Percentiles rank a stretch among this genome's conserved stretches.
phyloP scores from a whole-genome alignment of 2,329 filamentous ascomycete genomes.

The Clonostachys rosea region DNA sequence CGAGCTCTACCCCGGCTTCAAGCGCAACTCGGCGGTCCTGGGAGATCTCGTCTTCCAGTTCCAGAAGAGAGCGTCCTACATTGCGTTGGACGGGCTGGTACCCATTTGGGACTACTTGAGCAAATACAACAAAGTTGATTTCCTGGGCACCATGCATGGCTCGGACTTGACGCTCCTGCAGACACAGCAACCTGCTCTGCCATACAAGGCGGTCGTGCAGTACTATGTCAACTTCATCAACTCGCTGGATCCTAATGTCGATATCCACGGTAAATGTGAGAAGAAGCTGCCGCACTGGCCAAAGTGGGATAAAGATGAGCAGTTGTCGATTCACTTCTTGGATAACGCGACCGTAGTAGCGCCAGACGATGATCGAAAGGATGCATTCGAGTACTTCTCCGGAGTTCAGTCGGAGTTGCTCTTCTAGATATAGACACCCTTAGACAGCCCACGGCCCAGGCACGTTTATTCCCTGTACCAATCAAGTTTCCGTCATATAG shows the following conservation, averaged over 20 bases:
- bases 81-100: constrained; percentile 42
- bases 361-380: constrained; percentile 18
- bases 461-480: too few relatives aligned
- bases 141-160: constrained; percentile 62
- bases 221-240: constrained; percentile 59
- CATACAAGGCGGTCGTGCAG: constrained; percentile 37
- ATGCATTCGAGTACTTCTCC: too few relatives aligned
- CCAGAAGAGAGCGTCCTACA: constrained; percentile 12
- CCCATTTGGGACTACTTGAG: constrained; percentile 57
- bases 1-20: constrained; percentile 62
- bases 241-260: constrained; percentile 47
- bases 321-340: constrained; percentile 43
- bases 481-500: too few relatives aligned
- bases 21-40: constrained; percentile 56
- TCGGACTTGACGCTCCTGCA: constrained; percentile 50
- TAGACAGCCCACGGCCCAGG: too few relatives aligned
- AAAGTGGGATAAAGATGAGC: constrained; percentile 21
- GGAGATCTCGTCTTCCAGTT: constrained; percentile 55
- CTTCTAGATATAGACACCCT: too few relatives aligned
- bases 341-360: constrained; percentile 18
- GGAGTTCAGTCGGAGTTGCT: too few relatives aligned
- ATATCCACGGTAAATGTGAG: constrained; percentile 11
- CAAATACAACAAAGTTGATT: constrained; percentile 52
- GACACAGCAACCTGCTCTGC: constrained; percentile 44
- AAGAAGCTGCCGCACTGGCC: constrained; percentile 32